Evolutionary conservation across 2,329 filamentous ascomycete species (phyloP).

Genomic region (Lasiodiplodia sp.): DNA sequence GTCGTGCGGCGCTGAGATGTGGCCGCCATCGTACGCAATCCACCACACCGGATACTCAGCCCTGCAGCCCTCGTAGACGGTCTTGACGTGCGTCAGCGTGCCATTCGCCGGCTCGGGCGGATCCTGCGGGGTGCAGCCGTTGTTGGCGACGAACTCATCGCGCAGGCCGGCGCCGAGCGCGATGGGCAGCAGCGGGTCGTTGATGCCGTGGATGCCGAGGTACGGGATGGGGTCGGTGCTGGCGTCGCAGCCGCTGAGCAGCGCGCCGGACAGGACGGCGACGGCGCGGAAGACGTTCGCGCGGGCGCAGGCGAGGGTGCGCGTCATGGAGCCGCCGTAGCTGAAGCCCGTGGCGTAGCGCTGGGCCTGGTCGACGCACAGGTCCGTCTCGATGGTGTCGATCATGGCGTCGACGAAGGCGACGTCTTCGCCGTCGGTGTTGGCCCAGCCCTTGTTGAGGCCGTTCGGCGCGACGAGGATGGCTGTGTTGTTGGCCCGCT

Average conservation of each 20-base stretch:
- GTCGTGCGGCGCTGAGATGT: slow-evolving; percentile 37
- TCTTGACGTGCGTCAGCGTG: slow-evolving; percentile 33
- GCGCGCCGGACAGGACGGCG: slow-evolving; percentile 38
- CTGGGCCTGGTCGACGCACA: slow-evolving; percentile 53
- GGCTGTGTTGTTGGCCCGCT: slow-evolving; percentile 45
- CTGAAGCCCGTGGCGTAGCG: slow-evolving; percentile 56
- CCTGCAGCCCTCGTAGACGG: slow-evolving; percentile 39
- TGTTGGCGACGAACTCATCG: slow-evolving; percentile 49
- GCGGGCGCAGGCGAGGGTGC: slow-evolving; percentile 52
- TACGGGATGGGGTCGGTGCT: slow-evolving; percentile 51
- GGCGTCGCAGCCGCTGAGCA: slow-evolving; percentile 38
- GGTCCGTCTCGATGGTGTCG: slow-evolving; percentile 46
- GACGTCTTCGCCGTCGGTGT: slow-evolving; percentile 52
- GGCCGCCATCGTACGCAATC: slow-evolving; percentile 43
- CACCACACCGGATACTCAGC: slow-evolving; percentile 45
- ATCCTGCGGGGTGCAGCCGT: slow-evolving; percentile 42
- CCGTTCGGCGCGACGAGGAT: slow-evolving; percentile 56
- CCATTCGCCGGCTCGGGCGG: slow-evolving; percentile 35
- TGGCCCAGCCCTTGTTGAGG: slow-evolving; percentile 52
- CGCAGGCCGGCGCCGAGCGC: slow-evolving; percentile 45
- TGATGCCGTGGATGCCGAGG: slow-evolving; percentile 50
- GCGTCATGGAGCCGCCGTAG: slow-evolving; percentile 55
- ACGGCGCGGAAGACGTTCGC: slow-evolving; percentile 51
- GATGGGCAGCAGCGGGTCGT: slow-evolving; percentile 48
- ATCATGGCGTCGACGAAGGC: slow-evolving; percentile 52